phyloP scores from a whole-genome alignment of 2,329 filamentous ascomycete genomes.

The Epichloe scottii region DNA sequence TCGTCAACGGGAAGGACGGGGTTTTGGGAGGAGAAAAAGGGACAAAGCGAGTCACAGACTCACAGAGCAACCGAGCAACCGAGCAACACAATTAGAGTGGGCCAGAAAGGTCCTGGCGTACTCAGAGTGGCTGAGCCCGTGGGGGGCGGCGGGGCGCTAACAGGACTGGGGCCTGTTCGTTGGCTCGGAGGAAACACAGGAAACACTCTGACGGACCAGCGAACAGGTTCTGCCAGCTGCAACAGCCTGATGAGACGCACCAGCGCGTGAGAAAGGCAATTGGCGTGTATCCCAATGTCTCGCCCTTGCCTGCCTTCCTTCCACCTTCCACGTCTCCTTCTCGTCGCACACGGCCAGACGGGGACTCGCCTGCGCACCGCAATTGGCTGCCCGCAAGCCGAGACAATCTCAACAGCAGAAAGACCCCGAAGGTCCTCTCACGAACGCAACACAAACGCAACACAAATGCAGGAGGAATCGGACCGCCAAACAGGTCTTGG shows the following conservation, averaged over 20 bases:
- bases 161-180: not conserved
- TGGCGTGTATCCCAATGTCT: not conserved
- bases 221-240: not conserved
- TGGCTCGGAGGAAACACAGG: not conserved
- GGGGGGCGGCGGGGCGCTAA: no score
- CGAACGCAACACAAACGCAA: not conserved
- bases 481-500: no score
- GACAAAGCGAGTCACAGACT: not conserved
- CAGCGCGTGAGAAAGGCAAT: not conserved
- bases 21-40: not conserved
- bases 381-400: not conserved
- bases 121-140: not conserved
- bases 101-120: not conserved
- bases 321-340: not conserved
- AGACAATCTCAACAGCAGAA: not conserved
- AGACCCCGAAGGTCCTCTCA: not conserved
- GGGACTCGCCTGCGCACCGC: not conserved
- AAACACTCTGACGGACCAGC: not conserved
- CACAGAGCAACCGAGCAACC: not conserved
- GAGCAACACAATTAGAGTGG: conserved; percentile 1
- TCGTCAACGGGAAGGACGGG: not conserved
- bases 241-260: not conserved
- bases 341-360: not conserved
- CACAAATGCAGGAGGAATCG: no score
- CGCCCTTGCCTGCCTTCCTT: not conserved